Conservation (phyloP, 129 eudicot species). For the Lonicera japonica region DNA sequence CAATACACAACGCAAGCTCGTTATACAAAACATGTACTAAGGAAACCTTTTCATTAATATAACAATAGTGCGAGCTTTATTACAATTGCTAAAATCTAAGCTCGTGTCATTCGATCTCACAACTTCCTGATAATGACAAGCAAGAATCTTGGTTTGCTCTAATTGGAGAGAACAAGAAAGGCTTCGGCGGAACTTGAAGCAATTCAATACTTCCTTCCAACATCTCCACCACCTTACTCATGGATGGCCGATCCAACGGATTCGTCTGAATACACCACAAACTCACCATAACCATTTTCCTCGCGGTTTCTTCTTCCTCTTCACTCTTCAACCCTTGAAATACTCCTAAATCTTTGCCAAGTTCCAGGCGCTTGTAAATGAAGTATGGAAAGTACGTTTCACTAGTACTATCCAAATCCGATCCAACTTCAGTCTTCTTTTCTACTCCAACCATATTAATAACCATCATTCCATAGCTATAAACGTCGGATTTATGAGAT, state of each 20-base stretch:
- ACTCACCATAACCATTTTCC: constrained; percentile 52
- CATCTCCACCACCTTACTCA: constrained; percentile 51
- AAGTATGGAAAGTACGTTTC: constrained; percentile 30
- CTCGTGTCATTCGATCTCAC: background rate
- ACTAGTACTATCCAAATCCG: background rate
- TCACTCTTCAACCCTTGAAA: background rate
- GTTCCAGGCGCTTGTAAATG: constrained; percentile 36
- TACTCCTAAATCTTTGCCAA: background rate
- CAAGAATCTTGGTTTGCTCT: constrained; percentile 13
- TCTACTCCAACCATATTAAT: constrained; percentile 1
- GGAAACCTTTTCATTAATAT: too few relatives aligned
- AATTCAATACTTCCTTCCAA: constrained; percentile 35
- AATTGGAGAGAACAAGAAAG: constrained; percentile 19
- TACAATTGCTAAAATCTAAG: too few relatives aligned
- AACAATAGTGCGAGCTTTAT: too few relatives aligned
- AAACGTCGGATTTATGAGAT: constrained; percentile 9
- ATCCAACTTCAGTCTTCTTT: background rate
- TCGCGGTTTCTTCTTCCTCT: constrained; percentile 28
- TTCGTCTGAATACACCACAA: constrained; percentile 51
- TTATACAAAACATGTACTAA: too few relatives aligned
- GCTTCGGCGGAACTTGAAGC: constrained; percentile 40
- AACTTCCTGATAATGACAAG: background rate
- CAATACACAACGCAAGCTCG: too few relatives aligned
- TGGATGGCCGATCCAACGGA: constrained; percentile 48
- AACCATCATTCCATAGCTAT: constrained; percentile 9